Evolutionary conservation across 1,284 basidiomycete genomes (phyloP), one percentile per base, ranked within the genome.

Genomic region (Volvariella volvacea): DNA sequence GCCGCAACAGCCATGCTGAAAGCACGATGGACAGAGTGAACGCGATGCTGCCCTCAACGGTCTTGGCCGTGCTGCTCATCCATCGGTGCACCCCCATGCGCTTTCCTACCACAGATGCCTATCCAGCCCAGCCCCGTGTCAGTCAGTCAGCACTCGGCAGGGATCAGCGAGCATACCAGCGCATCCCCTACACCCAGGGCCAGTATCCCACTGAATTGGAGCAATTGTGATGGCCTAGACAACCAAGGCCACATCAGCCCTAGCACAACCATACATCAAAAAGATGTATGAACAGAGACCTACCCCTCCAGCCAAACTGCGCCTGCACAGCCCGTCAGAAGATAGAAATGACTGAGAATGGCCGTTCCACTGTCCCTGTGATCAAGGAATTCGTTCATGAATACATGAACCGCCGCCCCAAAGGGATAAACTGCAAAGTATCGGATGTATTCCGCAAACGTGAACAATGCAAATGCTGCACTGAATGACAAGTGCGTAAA

Each of bases 401-500:
- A 99, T 49, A 98, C 70, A 66, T 99, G 96, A 20, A 99, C 80
- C 9, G 83, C 75, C 3, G 91, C 95, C 6, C 94, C 93, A 55
- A 98, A 88, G 2, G 96, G 96, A 66, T 95, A 98, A 22, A 99
- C 78, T 25, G 96, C 96, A 65, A 98, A 99, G 66, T 98, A 99
- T 41, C 96, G 88, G 51, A 95, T 78, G 66, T 96, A 97, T 67
- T 97, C 93, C 45, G 88, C 83, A 61, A 97, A 96, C n/a, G 83
- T 91, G 68, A 97, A 97, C 50, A 91, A 64, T 3, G 93, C 84
- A 62, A 97, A 97, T 3, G 92, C 93, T 20, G 85, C 83, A 51
- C 89, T 94, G 67, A 98, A 96, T 3, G 92, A 85, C 25, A 99
- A 69, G 62, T 98, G 94, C 31, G 90, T 87, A 63, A 99, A 98